Evolutionary conservation across 495 filamentous ascomycete species (phyloP), one percentile per base, ranked within the genome.

Genomic region (Podospora fimiseda): DNA sequence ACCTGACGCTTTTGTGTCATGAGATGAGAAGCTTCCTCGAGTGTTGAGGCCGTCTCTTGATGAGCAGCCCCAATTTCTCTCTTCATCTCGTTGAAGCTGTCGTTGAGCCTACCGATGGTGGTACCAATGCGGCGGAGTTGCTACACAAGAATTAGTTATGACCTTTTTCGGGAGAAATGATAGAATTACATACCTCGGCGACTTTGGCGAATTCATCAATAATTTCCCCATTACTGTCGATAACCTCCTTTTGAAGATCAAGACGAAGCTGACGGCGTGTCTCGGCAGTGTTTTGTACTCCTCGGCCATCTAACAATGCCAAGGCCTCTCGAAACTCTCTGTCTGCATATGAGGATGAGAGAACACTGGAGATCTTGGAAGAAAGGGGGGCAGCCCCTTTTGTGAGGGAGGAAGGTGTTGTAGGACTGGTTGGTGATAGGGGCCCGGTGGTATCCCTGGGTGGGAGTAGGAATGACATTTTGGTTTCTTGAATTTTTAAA

Each of bases 311-410:
- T 13, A 97, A 73, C 0, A 88, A 81, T 47, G 77, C 74, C 27
- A 99, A 75, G 30, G 90, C 86, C 73, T 95, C 87, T 49, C 90
- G 82, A 53, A 96, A 95, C 54, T 96, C 92, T 2, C 87, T 80
- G 67, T 97, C 93, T 27, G 88, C 85, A 69, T 96, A 97, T 0
- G 92, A 96, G 2, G 88, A 82, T 13, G 93, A 96, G 30, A 97
- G 82, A 15, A 96, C 86, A 45, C 78, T 85, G 14, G 88, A 87
- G 53, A 96, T 74, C 64, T 92, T 87, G 14, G 77, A 71, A 0
- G 63, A 61, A 4, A 70, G 61, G 13, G 67, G 63, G 41, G 58
- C 66, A 14, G 48, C 22, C 1, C 56, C 55, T 43, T 58, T 64
- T 15, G 54, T n/a, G 14, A 47, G 20, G 6, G 42, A 44, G 3